These are phyloP conservation scores for Malania oleifera DNA, from an alignment of 164 flowering plant genomes.

Conservation along the genomic window DNA sequence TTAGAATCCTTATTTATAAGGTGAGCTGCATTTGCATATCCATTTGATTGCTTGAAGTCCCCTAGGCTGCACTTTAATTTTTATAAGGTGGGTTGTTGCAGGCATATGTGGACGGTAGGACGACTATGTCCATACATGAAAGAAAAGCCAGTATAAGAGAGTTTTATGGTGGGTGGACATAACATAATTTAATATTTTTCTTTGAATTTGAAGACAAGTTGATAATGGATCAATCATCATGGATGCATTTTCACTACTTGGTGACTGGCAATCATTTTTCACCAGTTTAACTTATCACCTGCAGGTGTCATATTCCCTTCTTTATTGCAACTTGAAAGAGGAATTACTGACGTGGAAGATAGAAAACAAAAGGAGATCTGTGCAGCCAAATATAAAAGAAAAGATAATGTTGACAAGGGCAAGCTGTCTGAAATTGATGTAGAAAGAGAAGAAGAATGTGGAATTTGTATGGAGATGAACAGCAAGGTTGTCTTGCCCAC, in stretches of 20 bases:
- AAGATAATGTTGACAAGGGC: constrained; percentile 45
- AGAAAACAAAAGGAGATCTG: constrained; percentile 69
- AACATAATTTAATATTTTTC: not conserved
- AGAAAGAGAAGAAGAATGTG: constrained; percentile 90
- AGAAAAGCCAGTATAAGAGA: constrained; percentile 81
- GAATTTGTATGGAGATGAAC: constrained; percentile 83
- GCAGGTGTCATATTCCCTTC: constrained; percentile 88
- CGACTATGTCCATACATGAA: constrained; percentile 76
- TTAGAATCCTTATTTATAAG: constrained; percentile 80
- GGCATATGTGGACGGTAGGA: constrained; percentile 84
- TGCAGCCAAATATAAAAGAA: constrained; percentile 49
- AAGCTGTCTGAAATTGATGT: constrained; percentile 61
- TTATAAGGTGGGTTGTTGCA: constrained; percentile 22
- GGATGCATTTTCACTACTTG: not conserved
- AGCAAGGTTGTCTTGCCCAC: constrained; percentile 73
- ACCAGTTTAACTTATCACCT: not conserved
- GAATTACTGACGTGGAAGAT: constrained; percentile 81
- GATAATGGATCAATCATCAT: no score
- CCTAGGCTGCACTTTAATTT: not conserved
- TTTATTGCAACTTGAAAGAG: constrained; percentile 75
- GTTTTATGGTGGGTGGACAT: constrained; percentile 62
- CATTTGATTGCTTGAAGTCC: not conserved
- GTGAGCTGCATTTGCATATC: constrained; percentile 23
- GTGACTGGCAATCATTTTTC: not conserved
- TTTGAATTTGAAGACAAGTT: not conserved